Evolutionary conservation across 148 eudicot species (phyloP).

Genomic region (Silene conica): DNA sequence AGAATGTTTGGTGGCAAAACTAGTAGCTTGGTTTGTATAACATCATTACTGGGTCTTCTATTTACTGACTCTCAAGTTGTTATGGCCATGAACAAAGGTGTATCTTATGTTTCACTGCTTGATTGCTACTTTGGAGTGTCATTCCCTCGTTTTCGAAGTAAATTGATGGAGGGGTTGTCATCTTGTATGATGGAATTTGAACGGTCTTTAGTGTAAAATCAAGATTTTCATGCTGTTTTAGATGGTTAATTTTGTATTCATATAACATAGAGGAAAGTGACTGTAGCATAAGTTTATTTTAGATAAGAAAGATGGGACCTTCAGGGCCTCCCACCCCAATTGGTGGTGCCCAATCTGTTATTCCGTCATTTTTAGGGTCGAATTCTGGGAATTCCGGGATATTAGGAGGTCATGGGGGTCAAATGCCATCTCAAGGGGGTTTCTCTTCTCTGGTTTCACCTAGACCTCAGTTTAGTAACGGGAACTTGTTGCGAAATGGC

Average conservation of each 20-base stretch:
- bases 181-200: conserved; percentile 2
- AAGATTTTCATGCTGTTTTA: conserved; percentile 29
- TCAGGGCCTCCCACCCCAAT: conserved; percentile 82
- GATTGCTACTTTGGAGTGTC: conserved; percentile 28
- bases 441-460: conserved; percentile 68
- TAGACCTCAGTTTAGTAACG: conserved; percentile 64
- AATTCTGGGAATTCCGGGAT: conserved; percentile 76
- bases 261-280: conserved; percentile 17
- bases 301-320: conserved; percentile 53
- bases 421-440: conserved; percentile 58
- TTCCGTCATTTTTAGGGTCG: conserved; percentile 64
- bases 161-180: conserved; percentile 21
- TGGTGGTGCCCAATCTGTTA: conserved; percentile 74
- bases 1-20: conserved; percentile 39
- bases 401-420: conserved; percentile 72
- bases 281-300: conserved; percentile 15
- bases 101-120: conserved; percentile 25
- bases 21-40: conserved; percentile 32
- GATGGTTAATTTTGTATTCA: conserved; percentile 19
- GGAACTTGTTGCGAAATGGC: conserved; percentile 71
- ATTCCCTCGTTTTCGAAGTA: conserved; percentile 23
- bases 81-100: conserved; percentile 34
- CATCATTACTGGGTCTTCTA: conserved; percentile 24
- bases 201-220: conserved; percentile 14
- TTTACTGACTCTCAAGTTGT: conserved; percentile 21